Conservation (phyloP, 345 rosid genomes). For the Eucalyptus viminalis region DNA sequence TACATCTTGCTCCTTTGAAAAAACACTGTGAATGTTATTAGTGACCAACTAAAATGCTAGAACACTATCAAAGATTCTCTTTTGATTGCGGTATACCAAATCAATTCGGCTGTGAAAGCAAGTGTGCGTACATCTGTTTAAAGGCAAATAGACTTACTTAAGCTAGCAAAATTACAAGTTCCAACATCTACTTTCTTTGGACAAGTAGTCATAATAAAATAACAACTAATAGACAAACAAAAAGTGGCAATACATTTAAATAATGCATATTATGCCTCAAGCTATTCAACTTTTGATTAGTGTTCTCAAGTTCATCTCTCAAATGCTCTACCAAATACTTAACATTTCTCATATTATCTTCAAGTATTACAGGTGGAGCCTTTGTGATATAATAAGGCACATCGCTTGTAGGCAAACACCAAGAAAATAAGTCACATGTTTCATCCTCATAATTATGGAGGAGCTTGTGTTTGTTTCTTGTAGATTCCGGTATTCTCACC, state of each 20-base stretch:
- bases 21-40: neutral
- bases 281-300: neutral
- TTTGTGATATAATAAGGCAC: neutral
- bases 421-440: neutral
- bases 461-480: neutral
- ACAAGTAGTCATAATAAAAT: neutral
- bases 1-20: neutral
- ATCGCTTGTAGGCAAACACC: neutral
- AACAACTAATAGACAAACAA: neutral
- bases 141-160: neutral
- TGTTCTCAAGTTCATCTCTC: neutral
- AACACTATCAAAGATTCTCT: neutral
- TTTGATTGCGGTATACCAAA: neutral
- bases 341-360: neutral
- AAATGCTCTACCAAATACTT: neutral
- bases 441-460: neutral
- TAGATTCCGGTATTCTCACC: rapidly evolving
- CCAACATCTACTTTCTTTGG: neutral
- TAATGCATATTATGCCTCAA: neutral
- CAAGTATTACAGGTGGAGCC: neutral
- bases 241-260: neutral
- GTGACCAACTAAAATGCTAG: neutral
- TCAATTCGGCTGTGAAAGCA: neutral
- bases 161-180: neutral
- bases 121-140: neutral